Percentiles rank a stretch among this genome's conserved stretches.
phyloP scores from a whole-genome alignment of 2,329 filamentous ascomycete species.

The Blastomyces percursus region DNA sequence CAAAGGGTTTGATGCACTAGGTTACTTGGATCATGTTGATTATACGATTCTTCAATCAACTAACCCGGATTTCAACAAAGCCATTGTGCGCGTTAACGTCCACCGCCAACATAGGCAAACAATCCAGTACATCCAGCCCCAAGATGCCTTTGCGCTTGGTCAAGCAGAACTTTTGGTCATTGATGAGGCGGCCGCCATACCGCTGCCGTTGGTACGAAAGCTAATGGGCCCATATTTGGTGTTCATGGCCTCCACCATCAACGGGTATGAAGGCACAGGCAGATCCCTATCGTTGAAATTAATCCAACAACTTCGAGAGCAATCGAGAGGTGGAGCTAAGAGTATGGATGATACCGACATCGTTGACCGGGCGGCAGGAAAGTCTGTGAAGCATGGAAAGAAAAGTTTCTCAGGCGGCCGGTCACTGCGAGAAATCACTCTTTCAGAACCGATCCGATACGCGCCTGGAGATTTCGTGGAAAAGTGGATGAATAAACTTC shows the following conservation, averaged over 20 bases:
- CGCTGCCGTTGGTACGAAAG: slow-evolving; percentile 81
- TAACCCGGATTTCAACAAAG: slow-evolving; percentile 98
- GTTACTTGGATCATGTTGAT: slow-evolving; percentile 88
- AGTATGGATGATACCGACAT: slow-evolving; percentile 52
- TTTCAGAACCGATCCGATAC: slow-evolving; percentile 91
- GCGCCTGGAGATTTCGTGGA: slow-evolving; percentile 82
- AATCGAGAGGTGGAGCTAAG: slow-evolving; percentile 59
- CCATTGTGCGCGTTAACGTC: slow-evolving; percentile 92
- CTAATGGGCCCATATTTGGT: slow-evolving; percentile 94
- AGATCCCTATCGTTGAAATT: slow-evolving; percentile 90
- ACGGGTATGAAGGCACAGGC: slow-evolving; percentile 95
- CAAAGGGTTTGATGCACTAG: slow-evolving; percentile 91
- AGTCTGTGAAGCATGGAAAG: slow-evolving; percentile 53
- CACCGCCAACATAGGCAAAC: slow-evolving; percentile 92
- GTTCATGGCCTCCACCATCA: slow-evolving; percentile 99
- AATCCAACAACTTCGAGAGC: slow-evolving; percentile 91
- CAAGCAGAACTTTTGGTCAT: slow-evolving; percentile 94
- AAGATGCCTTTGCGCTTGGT: slow-evolving; percentile 88
- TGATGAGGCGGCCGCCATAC: slow-evolving; percentile 94
- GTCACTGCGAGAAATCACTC: slow-evolving; percentile 79
- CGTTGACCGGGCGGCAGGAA: slow-evolving; percentile 69
- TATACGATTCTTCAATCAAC: slow-evolving; percentile 98
- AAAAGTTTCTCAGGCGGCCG: slow-evolving; percentile 54
- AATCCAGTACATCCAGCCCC: slow-evolving; percentile 95
- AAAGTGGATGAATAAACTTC: slow-evolving; percentile 87